Evolutionary conservation across 2,329 filamentous ascomycete species (phyloP).

Genomic region (Microdochium bolleyi): DNA sequence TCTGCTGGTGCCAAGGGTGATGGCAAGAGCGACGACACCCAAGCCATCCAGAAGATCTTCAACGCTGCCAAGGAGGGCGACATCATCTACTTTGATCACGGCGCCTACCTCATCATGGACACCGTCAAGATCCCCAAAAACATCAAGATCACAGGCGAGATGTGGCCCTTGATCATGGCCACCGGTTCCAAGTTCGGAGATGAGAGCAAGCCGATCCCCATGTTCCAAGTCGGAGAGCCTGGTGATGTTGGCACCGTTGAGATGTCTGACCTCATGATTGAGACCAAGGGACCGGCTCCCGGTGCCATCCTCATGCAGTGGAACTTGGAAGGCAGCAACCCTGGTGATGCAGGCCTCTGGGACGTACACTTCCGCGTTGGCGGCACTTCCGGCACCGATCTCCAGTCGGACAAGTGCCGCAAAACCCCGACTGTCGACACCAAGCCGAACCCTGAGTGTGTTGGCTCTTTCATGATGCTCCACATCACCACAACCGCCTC

Average conservation of each 20-base stretch:
- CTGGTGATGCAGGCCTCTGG: slow-evolving; percentile 77
- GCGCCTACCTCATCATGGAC: slow-evolving; percentile 61
- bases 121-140: slow-evolving; percentile 69
- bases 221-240: slow-evolving; percentile 73
- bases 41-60: slow-evolving; percentile 71
- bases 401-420: slow-evolving; percentile 71
- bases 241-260: slow-evolving; percentile 77
- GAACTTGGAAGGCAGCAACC: slow-evolving; percentile 64
- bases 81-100: slow-evolving; percentile 69
- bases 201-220: slow-evolving; percentile 67
- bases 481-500: slow-evolving; percentile 56
- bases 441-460: slow-evolving; percentile 56
- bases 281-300: slow-evolving; percentile 73
- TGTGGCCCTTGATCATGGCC: slow-evolving; percentile 86
- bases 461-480: slow-evolving; percentile 64
- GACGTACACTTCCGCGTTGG: slow-evolving; percentile 94
- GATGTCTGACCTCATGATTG: slow-evolving; percentile 80
- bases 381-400: slow-evolving; percentile 73
- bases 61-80: slow-evolving; percentile 56
- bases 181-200: slow-evolving; percentile 67
- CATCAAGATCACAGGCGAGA: slow-evolving; percentile 82
- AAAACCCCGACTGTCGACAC: slow-evolving; percentile 64
- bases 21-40: slow-evolving; percentile 79
- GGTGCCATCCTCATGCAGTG: slow-evolving; percentile 89
- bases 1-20: slow-evolving; percentile 78